These are phyloP conservation scores for Podospora anserina DNA, from an alignment of 495 filamentous ascomycete species.

Conservation along the genomic window DNA sequence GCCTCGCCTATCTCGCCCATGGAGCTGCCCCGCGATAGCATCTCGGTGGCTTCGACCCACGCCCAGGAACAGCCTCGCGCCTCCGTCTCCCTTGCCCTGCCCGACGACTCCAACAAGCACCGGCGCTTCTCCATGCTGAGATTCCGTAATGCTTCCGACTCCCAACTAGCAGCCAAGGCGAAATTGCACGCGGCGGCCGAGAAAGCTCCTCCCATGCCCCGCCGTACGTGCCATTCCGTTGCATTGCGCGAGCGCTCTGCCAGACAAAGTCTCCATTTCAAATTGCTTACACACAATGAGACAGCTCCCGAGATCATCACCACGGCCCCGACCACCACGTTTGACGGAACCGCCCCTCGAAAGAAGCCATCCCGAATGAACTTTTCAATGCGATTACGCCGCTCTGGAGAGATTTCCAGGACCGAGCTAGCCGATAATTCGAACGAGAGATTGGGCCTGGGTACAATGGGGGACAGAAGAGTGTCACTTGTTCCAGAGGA, in stretches of 20 bases:
- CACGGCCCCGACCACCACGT: slow-evolving; percentile 86
- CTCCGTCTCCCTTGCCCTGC: slow-evolving; percentile 37
- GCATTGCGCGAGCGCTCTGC: slow-evolving; percentile 13
- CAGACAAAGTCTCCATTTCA: slow-evolving; percentile 10
- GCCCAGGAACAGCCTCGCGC: slow-evolving; percentile 31
- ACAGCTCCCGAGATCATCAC: slow-evolving; percentile 88
- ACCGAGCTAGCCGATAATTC: slow-evolving; percentile 31
- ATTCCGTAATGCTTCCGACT: slow-evolving; percentile 90
- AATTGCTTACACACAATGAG: slow-evolving; percentile 23
- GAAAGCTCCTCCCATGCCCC: slow-evolving; percentile 66
- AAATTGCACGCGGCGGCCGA: slow-evolving; percentile 63
- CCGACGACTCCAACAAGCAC: slow-evolving; percentile 50
- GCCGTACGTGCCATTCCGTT: slow-evolving; percentile 53
- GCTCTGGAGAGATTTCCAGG: slow-evolving; percentile 43
- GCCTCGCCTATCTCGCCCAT: slow-evolving; percentile 15
- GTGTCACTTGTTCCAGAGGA: slow-evolving; percentile 40
- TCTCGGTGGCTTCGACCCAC: slow-evolving; percentile 25
- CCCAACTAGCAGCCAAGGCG: slow-evolving; percentile 76
- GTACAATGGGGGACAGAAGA: slow-evolving; percentile 40
- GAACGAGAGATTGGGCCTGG: slow-evolving; percentile 17
- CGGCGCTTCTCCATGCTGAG: slow-evolving; percentile 86
- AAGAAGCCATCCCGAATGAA: slow-evolving; percentile 55
- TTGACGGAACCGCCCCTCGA: slow-evolving; percentile 48
- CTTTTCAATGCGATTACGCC: slow-evolving; percentile 44
- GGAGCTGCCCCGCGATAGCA: slow-evolving; percentile 21